Percentiles rank a stretch among this genome's conserved stretches.
phyloP scores from a whole-genome alignment of 2,329 filamentous ascomycete species.

The Colletotrichum abscissum region DNA sequence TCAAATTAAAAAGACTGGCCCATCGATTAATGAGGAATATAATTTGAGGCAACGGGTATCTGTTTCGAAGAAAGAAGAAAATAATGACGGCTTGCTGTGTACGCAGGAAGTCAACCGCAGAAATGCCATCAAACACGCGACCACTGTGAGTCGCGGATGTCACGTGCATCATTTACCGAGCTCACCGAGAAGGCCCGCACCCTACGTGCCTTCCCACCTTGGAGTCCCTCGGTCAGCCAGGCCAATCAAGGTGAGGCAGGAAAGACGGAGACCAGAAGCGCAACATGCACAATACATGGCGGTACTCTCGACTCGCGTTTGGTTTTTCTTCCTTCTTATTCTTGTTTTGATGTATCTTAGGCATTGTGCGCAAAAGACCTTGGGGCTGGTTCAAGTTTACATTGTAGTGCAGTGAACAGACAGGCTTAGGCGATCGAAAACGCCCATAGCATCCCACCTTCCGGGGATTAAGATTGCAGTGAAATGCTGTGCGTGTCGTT shows the following conservation, averaged over 20 bases:
- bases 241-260: background rate
- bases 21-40: background rate
- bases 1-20: background rate
- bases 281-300: too few species aligned
- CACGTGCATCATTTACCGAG: background rate
- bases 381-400: too few species aligned
- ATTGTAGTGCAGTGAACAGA: too few species aligned
- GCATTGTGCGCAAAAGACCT: too few species aligned
- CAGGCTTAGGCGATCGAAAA: too few species aligned
- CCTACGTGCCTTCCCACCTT: background rate
- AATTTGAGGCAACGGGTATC: background rate
- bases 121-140: conserved; percentile 16
- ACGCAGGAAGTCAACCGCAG: background rate
- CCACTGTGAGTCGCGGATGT: background rate
- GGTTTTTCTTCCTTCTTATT: too few species aligned
- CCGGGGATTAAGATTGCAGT: too few species aligned
- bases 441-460: too few species aligned
- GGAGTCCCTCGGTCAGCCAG: background rate
- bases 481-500: too few species aligned
- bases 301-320: too few species aligned
- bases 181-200: accelerated
- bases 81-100: background rate
- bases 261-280: too few species aligned
- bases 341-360: too few species aligned
- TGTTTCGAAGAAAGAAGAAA: background rate